Evolutionary conservation across 495 filamentous ascomycete genomes (phyloP).

Genomic region (Podospora fimiseda): DNA sequence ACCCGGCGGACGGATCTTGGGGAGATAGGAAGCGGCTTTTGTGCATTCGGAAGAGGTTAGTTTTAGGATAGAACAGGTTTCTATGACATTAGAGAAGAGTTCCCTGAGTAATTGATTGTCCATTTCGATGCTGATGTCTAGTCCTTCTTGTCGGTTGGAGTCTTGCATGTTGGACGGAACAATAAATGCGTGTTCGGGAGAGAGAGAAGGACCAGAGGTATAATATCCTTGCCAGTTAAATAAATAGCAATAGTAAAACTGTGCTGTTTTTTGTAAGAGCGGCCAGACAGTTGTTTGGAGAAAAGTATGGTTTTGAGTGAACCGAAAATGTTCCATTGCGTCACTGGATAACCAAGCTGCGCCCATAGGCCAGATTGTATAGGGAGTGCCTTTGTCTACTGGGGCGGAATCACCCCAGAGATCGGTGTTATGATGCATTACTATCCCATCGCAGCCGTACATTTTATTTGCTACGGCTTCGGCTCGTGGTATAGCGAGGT

Average conservation of each 20-base stretch:
- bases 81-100: slow-evolving; percentile 22
- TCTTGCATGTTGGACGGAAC: slow-evolving; percentile 21
- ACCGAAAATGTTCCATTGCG: slow-evolving; percentile 42
- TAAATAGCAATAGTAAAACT: slow-evolving; percentile 14
- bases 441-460: slow-evolving; percentile 46
- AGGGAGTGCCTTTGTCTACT: slow-evolving; percentile 38
- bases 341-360: slow-evolving; percentile 45
- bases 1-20: slow-evolving; percentile 18
- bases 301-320: slow-evolving; percentile 30
- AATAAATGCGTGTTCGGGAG: slow-evolving; percentile 44
- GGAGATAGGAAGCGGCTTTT: not conserved
- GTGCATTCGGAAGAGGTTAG: slow-evolving; percentile 12
- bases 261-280: slow-evolving; percentile 26
- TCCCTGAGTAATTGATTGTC: slow-evolving; percentile 43
- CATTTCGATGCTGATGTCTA: slow-evolving; percentile 26
- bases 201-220: slow-evolving; percentile 42
- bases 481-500: slow-evolving; percentile 34
- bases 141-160: slow-evolving; percentile 22
- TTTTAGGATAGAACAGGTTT: slow-evolving; percentile 19
- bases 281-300: slow-evolving; percentile 29
- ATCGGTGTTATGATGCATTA: slow-evolving; percentile 45
- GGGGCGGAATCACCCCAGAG: slow-evolving; percentile 46
- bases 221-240: slow-evolving; percentile 27
- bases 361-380: slow-evolving; percentile 44
- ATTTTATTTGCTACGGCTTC: slow-evolving; percentile 38